These are phyloP conservation scores for Monosporozyma yasuniensis DNA, from an alignment of 805 yeast genomes.

Conservation along the genomic window DNA sequence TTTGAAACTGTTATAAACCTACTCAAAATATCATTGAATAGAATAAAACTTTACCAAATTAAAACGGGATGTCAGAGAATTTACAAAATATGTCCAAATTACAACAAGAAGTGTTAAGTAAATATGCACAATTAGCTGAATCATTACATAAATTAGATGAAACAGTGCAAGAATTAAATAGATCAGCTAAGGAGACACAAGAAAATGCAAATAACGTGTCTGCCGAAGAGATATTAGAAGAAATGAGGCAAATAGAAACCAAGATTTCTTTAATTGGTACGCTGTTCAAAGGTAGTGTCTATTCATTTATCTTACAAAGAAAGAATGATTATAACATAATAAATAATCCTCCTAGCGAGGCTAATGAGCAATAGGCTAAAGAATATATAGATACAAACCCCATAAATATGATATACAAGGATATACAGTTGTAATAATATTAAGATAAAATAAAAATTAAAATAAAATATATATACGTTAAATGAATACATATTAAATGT, in stretches of 20 bases:
- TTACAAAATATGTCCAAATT: slow-evolving; percentile 4
- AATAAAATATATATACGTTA: neutral
- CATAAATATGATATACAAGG: neutral
- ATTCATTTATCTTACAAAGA: slow-evolving; percentile 49
- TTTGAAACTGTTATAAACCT: neutral
- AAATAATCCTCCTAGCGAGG: slow-evolving; percentile 2
- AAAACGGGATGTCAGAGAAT: neutral
- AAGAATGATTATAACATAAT: slow-evolving; percentile 20
- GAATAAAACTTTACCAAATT: neutral
- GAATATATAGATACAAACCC: neutral
- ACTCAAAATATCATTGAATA: neutral
- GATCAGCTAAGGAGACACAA: slow-evolving; percentile 2
- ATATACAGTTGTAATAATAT: neutral
- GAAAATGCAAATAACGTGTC: slow-evolving; percentile 9
- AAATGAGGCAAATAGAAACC: slow-evolving; percentile 51
- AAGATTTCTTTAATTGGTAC: slow-evolving; percentile 59
- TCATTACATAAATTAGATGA: slow-evolving; percentile 24
- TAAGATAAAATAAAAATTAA: neutral
- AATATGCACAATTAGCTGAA: slow-evolving; percentile 23
- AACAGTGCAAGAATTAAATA: slow-evolving; percentile 18
- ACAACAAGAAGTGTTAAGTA: slow-evolving; percentile 26
- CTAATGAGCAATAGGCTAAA: slow-evolving; percentile 8
- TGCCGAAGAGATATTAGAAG: slow-evolving; percentile 35
- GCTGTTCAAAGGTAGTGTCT: slow-evolving; percentile 60
- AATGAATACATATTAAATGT: slow-evolving; percentile 28